Percentiles rank a stretch among this genome's conserved stretches.
Evolutionary conservation across 495 filamentous ascomycete species (phyloP).

Genomic region (Terfezia boudieri): DNA sequence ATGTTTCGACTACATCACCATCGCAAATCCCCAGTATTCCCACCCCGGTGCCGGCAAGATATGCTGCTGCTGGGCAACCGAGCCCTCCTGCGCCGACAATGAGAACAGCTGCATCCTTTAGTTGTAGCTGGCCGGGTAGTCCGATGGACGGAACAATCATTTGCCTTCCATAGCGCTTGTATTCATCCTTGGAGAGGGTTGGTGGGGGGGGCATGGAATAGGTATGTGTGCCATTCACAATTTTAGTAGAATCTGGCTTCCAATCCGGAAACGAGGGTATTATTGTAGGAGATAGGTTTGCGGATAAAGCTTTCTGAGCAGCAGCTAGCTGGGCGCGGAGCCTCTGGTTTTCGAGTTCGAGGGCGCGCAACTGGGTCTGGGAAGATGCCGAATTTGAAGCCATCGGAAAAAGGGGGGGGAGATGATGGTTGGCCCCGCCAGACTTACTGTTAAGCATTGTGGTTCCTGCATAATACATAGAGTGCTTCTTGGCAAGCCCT

Average conservation of each 20-base stretch:
- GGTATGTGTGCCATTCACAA: too few species aligned
- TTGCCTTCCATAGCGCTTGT: slow-evolving; percentile 72
- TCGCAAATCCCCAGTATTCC: slow-evolving; percentile 70
- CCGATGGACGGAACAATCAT: slow-evolving; percentile 78
- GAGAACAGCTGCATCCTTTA: slow-evolving; percentile 48
- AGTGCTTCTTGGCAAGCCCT: too few species aligned
- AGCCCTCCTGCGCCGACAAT: slow-evolving; percentile 84
- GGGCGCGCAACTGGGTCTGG: neutral
- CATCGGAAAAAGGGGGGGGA: too few species aligned
- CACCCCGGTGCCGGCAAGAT: slow-evolving; percentile 70
- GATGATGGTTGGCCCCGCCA: too few species aligned
- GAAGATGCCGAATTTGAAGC: too few species aligned
- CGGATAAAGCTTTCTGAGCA: too few species aligned
- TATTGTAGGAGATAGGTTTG: too few species aligned
- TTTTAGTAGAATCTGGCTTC: too few species aligned
- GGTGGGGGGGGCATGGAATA: slow-evolving; percentile 7
- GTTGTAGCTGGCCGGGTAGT: slow-evolving; percentile 58
- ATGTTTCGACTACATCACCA: slow-evolving; percentile 65
- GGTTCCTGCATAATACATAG: too few species aligned
- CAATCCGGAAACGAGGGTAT: too few species aligned
- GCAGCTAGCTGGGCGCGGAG: neutral
- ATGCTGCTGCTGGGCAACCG: slow-evolving; percentile 76
- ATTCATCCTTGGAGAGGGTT: slow-evolving; percentile 45
- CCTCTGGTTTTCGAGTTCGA: neutral
- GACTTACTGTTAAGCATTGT: too few species aligned